Evolutionary conservation across 106 monocot genomes (phyloP), one percentile per base, ranked within the genome.

Genomic region (Dioscorea zingiberensis): DNA sequence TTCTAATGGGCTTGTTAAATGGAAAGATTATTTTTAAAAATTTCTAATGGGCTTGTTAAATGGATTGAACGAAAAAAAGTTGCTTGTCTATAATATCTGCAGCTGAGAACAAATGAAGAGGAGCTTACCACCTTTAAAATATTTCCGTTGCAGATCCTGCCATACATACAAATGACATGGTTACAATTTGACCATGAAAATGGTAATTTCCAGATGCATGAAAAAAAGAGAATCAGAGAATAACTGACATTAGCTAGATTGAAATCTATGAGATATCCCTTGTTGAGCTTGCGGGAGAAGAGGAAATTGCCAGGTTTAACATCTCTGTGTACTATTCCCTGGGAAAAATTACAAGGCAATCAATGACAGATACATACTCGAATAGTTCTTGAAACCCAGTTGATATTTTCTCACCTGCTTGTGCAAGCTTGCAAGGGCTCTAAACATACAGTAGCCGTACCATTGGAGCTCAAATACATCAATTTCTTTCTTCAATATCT

Each of bases 261-360:
- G 73, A 98, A 98, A 60, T 98, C 97, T 27, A 98, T 98, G 45
- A 98, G 92, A 73, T 92, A 98, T 24, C 97, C 97, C 77, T 89
- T 98, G 55, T 74, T 86, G 25, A 71, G 68, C 66, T 88, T 74
- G 17, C 97, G 83, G 28, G 84, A 92, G 75, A 86, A 92, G 13
- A 98, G 82, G 55, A 98, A 98, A 23, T 98, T 98, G 45, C 92
- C 97, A 74, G 88, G 97, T 75, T 98, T 98, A 44, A 98, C 77
- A 72, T 98, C 97, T 62, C 92, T 78, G 55, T 98, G 97, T 32
- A 84, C 92, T 67, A 89, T 60, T 55, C 84, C 88, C 97, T 93
- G 68, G n/a, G 71, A 45, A 58, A 3, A 45, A 48, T n/a, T 53
- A 68, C 26, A 47, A 67, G 55, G 24, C 54, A 65, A 26, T 23